These are phyloP conservation scores for Blastocystis sp. DNA, from an alignment of 352 stramenopile genomes.

Conservation along the genomic window DNA sequence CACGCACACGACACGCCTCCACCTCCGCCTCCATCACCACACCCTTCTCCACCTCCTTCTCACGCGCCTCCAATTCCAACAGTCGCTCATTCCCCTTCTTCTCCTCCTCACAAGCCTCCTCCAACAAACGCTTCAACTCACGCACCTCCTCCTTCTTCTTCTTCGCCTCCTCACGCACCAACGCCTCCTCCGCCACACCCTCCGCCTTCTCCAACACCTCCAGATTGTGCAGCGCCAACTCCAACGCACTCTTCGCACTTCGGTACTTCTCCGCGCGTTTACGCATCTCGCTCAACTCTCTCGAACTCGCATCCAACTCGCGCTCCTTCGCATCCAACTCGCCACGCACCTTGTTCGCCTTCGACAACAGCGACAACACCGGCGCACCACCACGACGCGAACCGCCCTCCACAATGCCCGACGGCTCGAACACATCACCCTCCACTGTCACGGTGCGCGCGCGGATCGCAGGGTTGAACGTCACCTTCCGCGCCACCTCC, in stretches of 20 bases:
- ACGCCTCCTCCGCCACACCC: constrained; percentile 64
- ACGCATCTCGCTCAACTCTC: too few species aligned
- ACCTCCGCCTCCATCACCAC: constrained; percentile 2
- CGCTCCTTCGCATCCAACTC: too few species aligned
- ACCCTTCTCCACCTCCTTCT: constrained; percentile 70
- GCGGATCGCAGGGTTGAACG: constrained; percentile 75
- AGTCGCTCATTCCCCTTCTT: constrained; percentile 72
- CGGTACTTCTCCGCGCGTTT: too few species aligned
- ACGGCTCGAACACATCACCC: constrained; percentile 94
- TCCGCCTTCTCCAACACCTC: constrained; percentile 71
- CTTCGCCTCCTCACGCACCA: constrained; percentile 66
- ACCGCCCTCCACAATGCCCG: constrained; percentile 89
- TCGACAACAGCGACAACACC: too few species aligned
- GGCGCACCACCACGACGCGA: too few species aligned
- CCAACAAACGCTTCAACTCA: too few species aligned
- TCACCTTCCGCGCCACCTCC: too few species aligned
- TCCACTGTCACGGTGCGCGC: constrained; percentile 93
- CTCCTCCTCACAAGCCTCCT: neutral
- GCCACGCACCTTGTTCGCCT: too few species aligned
- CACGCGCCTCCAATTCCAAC: constrained; percentile 71
- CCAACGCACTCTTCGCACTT: constrained; percentile 58
- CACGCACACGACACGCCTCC: constrained; percentile 71
- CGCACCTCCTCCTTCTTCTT: neutral
- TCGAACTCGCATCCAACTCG: too few species aligned
- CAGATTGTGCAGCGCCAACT: constrained; percentile 78